These are phyloP conservation scores for Amauroascus verrucosus DNA, from an alignment of 2,329 filamentous ascomycete species.

Conservation along the genomic window DNA sequence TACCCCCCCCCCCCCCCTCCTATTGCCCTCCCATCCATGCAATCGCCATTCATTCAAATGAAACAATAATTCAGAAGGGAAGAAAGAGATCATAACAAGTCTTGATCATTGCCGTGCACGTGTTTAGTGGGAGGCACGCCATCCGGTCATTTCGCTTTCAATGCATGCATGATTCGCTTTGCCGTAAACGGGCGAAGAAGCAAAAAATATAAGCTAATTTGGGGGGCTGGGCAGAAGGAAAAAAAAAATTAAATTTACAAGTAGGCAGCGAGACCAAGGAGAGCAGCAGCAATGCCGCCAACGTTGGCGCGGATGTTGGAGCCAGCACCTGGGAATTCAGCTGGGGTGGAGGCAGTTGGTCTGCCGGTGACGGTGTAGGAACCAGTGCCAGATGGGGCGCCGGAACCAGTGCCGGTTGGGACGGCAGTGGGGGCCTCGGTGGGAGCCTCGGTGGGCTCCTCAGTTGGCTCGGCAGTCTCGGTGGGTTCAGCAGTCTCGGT, in stretches of 20 bases:
- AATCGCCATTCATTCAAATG: neutral
- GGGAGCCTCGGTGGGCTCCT: slow-evolving; percentile 1
- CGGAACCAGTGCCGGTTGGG: slow-evolving; percentile 13
- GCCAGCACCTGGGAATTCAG: slow-evolving; percentile 15
- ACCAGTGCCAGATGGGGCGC: slow-evolving; percentile 13
- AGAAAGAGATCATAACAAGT: neutral
- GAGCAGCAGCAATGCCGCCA: slow-evolving; percentile 17
- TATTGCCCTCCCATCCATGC: neutral
- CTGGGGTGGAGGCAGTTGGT: slow-evolving; percentile 17
- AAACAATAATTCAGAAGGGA: neutral
- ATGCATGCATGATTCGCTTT: neutral
- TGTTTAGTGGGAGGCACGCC: too few relatives aligned
- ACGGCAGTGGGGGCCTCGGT: neutral
- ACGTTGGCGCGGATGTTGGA: slow-evolving; percentile 14
- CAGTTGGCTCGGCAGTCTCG: neutral
- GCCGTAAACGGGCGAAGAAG: too few relatives aligned
- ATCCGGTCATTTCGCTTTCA: neutral
- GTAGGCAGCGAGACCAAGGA: slow-evolving; percentile 28
- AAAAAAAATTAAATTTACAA: slow-evolving; percentile 30
- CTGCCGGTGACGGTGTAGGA: slow-evolving; percentile 14
- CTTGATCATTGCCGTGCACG: too few relatives aligned
- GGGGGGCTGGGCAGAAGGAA: neutral
- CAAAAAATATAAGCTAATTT: too few relatives aligned
- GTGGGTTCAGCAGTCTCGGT: neutral
- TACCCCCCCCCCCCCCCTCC: too few relatives aligned